Conservation (phyloP, 148 eudicot species). For the Nepenthes mirabilis region DNA sequence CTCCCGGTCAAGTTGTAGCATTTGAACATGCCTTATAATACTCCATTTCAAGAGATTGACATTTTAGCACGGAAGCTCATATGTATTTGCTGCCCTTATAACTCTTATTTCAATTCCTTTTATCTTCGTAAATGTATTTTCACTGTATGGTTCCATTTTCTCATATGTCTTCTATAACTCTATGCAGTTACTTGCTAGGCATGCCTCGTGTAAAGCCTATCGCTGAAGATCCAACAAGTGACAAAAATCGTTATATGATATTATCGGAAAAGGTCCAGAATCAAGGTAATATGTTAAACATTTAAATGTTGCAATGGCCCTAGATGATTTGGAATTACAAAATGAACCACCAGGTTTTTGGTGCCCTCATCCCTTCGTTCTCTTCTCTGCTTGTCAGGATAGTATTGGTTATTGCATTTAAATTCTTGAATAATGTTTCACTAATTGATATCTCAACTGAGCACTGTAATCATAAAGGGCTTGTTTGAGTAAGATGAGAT, state of each 20-base stretch:
- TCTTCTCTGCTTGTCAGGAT: background rate
- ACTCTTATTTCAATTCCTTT: background rate
- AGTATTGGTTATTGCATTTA: background rate
- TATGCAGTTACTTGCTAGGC: conserved; percentile 61
- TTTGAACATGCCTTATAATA: background rate
- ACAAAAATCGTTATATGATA: conserved; percentile 58
- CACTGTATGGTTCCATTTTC: background rate
- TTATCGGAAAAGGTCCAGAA: conserved; percentile 64
- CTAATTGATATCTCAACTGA: no score
- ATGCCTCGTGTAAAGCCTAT: conserved; percentile 88
- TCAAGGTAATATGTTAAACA: conserved; percentile 30
- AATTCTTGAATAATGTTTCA: background rate
- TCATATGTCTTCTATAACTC: conserved; percentile 4
- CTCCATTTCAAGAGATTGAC: background rate
- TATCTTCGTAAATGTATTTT: background rate
- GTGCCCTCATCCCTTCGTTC: background rate
- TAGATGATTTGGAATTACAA: no score
- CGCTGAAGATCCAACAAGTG: conserved; percentile 69
- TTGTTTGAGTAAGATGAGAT: no score
- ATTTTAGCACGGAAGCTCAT: no score
- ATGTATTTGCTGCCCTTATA: background rate
- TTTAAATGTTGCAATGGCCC: background rate
- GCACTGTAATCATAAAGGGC: no score
- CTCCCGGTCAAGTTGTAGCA: background rate
- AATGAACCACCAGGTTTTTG: no score